Conservation (phyloP, 306 rosid genomes). For the Dryas alaskensis region DNA sequence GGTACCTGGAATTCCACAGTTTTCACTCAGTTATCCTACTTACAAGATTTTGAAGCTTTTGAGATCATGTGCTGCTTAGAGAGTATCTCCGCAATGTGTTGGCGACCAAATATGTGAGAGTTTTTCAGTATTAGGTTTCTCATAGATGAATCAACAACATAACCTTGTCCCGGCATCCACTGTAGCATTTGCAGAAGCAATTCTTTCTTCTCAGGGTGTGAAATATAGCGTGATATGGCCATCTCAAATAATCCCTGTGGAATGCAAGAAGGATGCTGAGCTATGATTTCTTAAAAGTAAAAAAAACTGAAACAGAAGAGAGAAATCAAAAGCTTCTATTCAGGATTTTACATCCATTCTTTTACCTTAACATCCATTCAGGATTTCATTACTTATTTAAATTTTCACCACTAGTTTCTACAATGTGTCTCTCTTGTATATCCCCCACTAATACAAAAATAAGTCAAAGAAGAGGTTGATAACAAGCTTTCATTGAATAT, state of each 20-base stretch:
- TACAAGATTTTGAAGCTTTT: constrained; percentile 26
- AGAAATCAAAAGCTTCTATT: background rate
- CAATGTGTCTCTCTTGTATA: background rate
- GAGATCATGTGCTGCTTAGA: constrained; percentile 63
- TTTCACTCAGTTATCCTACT: constrained; percentile 20
- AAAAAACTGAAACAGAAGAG: background rate
- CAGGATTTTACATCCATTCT: background rate
- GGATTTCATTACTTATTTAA: background rate
- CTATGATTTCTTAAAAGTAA: constrained; percentile 18
- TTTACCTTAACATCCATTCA: too few species aligned
- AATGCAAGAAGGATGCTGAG: constrained; percentile 8
- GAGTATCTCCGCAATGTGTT: constrained; percentile 67
- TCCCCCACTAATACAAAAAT: background rate
- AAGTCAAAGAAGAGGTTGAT: background rate
- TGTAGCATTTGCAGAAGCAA: constrained; percentile 68
- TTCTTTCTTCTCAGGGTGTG: constrained; percentile 77
- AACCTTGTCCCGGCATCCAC: constrained; percentile 94
- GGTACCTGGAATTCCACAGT: background rate
- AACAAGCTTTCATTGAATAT: background rate
- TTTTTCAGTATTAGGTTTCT: constrained; percentile 81
- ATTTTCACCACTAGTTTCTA: background rate
- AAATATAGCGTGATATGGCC: constrained; percentile 67
- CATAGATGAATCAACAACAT: constrained; percentile 51
- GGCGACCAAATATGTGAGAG: constrained; percentile 75
- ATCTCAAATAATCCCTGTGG: constrained; percentile 66